Evolutionary conservation across 2,329 filamentous ascomycete species (phyloP), one percentile per base, ranked within the genome.

Genomic region (Colletotrichum tropicale): DNA sequence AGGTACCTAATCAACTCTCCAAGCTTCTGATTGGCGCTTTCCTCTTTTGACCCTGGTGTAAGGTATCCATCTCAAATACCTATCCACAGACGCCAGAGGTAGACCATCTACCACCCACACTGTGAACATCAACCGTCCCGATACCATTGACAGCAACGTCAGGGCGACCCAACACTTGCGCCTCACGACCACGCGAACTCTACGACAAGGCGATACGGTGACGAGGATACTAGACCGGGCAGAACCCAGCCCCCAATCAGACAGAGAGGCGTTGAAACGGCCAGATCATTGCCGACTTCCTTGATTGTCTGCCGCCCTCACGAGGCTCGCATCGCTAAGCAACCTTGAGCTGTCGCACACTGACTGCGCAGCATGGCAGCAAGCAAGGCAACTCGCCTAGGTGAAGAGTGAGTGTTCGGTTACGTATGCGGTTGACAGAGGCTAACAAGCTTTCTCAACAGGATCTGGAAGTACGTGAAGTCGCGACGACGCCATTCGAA

Each of bases 391-490:
- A 89, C 90, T 82, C 89, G 91, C 71, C 84, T 92, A 78, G 91
- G 91, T 82, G 91, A 92, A 84, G 91, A 92, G 91, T 92, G 86
- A 75, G 90, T 88, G 69, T 26, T n/a, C 43, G 15, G 16, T 26
- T 15, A 43, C 26, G 21, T 43, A 30, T 34, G 32, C 28, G 18
- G 55, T 18, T 38, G 38, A 74, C 28, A 66, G 34, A 18, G 66
- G 68, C 75, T 78, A 68, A 78, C 72, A 52, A 8, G 43, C 43
- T 21, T n/a, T n/a, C 21, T 6, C 21, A 76, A 64, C 82, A 98
- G 95, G 85, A 94, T 98, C 80, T 98, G 95, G 95, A 98, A 98
- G 95, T 98, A 89, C 92, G 94, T 34, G 12, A 21, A 43, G n/a
- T 9, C 15, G 24, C 34, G 56, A 75, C 56, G 8, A 30, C 26